Evolutionary conservation across 148 eudicot species (phyloP), one percentile per base, ranked within the genome.

Genomic region (Polygonum aviculare): DNA sequence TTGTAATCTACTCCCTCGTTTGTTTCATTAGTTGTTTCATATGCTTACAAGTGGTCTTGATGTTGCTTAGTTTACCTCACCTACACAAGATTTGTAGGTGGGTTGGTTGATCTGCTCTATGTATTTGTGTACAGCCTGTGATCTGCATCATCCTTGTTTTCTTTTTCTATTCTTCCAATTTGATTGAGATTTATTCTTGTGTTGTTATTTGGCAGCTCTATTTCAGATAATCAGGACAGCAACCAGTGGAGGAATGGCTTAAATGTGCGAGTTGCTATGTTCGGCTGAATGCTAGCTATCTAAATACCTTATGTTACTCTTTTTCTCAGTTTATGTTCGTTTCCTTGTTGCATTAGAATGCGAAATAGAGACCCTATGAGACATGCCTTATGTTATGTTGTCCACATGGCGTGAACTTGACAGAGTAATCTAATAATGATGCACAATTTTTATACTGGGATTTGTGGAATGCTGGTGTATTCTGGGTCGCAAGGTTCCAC

Each of bases 221-320:
- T 84, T 86, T 75, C 89, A 86, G 87, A 86, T 86, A 65, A 86
- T 86, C 80, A 86, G 89, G 85, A 84, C 87, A 40, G 90, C 92
- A 45, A 83, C 88, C 51, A 83, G 88, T 11, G 87, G 90, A 71
- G 92, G 92, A n/a, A 85, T 89, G 88, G 87, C 90, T 74, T 89
- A 75, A 84, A 67, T 5, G 8, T 57, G 2, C 63, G 19, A 19
- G 12, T 21, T 19, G 12, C 40, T 35, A 33, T 35, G 8, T 65
- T 41, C n/a, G 35, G 41, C 7, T 45, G 3, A 16, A 35, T 67
- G 38, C 44, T 15, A 67, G 72, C 72, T n/a, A 35, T 67, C 45
- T 35, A 14, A 36, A 33, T 41, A 67, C 41, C 19, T 67, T 36
- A 67, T 14, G 72, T 33, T 62, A 2, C 18, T 36, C 44, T 36